Percentiles rank a stretch among this genome's conserved stretches.
Evolutionary conservation across 2,329 filamentous ascomycete species (phyloP).

Genomic region (Pyrenochaeta sp.): DNA sequence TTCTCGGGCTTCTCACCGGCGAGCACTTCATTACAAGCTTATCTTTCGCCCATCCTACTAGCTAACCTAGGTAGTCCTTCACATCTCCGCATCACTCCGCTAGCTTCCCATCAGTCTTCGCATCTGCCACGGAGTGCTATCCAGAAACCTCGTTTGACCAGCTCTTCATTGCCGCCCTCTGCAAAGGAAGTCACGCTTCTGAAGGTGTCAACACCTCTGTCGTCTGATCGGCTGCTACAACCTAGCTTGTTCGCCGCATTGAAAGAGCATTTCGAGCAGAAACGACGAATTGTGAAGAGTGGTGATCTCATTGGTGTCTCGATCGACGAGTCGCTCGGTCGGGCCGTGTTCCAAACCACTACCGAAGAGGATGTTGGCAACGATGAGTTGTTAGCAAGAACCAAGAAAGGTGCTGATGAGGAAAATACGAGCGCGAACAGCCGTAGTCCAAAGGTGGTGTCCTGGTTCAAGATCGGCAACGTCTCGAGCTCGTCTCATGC

Average conservation of each 20-base stretch:
- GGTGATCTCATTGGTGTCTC: conserved; percentile 90
- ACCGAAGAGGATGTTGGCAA: conserved; percentile 73
- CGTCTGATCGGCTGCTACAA: conserved; percentile 84
- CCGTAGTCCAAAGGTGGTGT: conserved; percentile 61
- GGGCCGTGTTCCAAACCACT: conserved; percentile 76
- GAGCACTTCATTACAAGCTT: conserved; percentile 57
- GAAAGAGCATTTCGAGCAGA: conserved; percentile 87
- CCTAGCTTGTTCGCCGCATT: conserved; percentile 85
- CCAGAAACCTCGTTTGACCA: conserved; percentile 55
- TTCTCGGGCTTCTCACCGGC: conserved; percentile 50
- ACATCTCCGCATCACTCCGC: conserved; percentile 79
- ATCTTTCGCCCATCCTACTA: conserved; percentile 85
- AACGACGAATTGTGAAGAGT: conserved; percentile 80
- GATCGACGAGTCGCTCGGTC: conserved; percentile 84
- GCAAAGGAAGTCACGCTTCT: conserved; percentile 85
- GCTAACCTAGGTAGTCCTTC: conserved; percentile 83
- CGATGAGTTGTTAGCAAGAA: conserved; percentile 62
- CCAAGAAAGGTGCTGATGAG: conserved; percentile 46
- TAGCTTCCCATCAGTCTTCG: conserved; percentile 61
- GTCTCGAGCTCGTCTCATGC: conserved; percentile 57
- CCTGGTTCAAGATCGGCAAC: conserved; percentile 92
- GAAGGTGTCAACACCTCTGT: conserved; percentile 87
- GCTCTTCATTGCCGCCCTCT: conserved; percentile 63
- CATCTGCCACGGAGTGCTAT: conserved; percentile 43
- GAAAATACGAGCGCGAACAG: conserved; percentile 19